Evolutionary conservation across 805 yeast genomes (phyloP).

Genomic region (Lipomyces orientalis): DNA sequence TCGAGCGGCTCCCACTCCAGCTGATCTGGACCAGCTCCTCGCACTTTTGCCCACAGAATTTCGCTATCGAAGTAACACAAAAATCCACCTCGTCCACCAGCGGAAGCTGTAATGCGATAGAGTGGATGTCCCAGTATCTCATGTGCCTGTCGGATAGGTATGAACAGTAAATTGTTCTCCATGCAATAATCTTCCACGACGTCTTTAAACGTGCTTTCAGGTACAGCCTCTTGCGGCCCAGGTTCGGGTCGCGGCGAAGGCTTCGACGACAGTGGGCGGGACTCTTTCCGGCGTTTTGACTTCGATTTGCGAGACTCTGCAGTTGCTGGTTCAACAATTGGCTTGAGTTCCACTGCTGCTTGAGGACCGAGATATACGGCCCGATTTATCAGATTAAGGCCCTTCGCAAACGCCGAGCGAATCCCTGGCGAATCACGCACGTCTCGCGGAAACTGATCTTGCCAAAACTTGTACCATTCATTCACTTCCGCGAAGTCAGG

Average conservation of each 20-base stretch:
- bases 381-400: slow-evolving; percentile 46
- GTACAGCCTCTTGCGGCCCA: slow-evolving; percentile 40
- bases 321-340: slow-evolving; percentile 15
- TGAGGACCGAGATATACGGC: slow-evolving; percentile 42
- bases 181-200: slow-evolving; percentile 68
- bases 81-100: slow-evolving; percentile 47
- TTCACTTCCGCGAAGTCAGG: slow-evolving; percentile 41
- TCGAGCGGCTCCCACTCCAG: slow-evolving; percentile 52
- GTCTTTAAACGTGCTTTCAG: slow-evolving; percentile 62
- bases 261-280: neutral
- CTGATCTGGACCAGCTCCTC: slow-evolving; percentile 34
- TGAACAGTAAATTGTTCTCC: slow-evolving; percentile 53
- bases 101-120: slow-evolving; percentile 49
- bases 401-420: slow-evolving; percentile 35
- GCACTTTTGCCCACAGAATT: slow-evolving; percentile 58
- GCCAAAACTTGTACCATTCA: slow-evolving; percentile 47
- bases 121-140: slow-evolving; percentile 52
- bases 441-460: slow-evolving; percentile 39
- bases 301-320: neutral
- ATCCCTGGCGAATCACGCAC: slow-evolving; percentile 28
- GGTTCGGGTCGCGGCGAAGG: slow-evolving; percentile 1
- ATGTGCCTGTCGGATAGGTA: slow-evolving; percentile 47
- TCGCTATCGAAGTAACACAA: slow-evolving; percentile 65
- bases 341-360: slow-evolving; percentile 30
- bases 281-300: neutral